Evolutionary conservation across 2,329 filamentous ascomycete species (phyloP), one percentile per base, ranked within the genome.

Genomic region (Diplodia corticola): DNA sequence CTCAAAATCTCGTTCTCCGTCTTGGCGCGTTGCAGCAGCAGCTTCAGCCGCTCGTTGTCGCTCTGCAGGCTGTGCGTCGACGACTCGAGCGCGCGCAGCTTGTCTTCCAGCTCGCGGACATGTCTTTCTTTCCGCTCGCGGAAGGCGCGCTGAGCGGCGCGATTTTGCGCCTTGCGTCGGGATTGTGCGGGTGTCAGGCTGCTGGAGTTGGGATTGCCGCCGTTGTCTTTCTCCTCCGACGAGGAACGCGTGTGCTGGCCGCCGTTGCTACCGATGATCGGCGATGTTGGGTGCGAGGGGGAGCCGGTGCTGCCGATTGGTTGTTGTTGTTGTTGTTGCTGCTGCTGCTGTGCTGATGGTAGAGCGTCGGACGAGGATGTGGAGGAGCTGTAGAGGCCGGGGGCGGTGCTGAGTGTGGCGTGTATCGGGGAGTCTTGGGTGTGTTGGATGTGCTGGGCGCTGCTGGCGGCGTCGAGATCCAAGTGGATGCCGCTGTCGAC

Each of bases 41-140:
- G 87, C 79, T 92, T 94, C 30, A 98, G 82, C 37, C 90, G 88
- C 77, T 96, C 91, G 75, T 97, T 97, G 77, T 97, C 93, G 51
- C 89, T 87, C 48, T 89, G 86, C 0, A 95, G 85, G 37, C 86
- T 85, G 65, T 88, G 86, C 61, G 91, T 90, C 59, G 89, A 88
- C 67, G 88, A 87, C 75, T 96, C 90, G 35, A 97, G 87, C 57
- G 83, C 84, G 59, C 87, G 89, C 30, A 98, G 88, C 76, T 96
- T 95, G 66, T 88, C 86, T 79, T 98, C 93, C 26, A 98, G 88
- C 68, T 98, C 93, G 77, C 93, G 93, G 69, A 98, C 93, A 74
- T 96, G 93, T 67, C 89, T 90, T 77, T 98, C 94, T 79, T 98
- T 98, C 71, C 94, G 90, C 79, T 98, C 94, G 68, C 94, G 92